These are phyloP conservation scores for Paecilomyces sp. DNA, from an alignment of 2,329 filamentous ascomycete genomes.

Conservation along the genomic window DNA sequence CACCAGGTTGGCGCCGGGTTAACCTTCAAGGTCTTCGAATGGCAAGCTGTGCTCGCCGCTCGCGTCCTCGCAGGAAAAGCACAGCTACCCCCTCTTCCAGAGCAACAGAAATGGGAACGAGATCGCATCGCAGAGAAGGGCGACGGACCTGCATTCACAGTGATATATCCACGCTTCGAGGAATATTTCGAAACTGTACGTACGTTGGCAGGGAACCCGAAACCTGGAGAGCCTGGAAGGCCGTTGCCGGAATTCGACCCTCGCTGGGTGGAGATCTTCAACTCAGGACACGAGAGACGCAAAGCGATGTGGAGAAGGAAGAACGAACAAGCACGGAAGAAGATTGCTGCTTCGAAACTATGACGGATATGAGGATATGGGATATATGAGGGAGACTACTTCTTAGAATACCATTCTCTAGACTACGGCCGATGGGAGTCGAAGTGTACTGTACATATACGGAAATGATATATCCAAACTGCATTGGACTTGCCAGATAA, in stretches of 20 bases:
- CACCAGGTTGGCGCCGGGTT: conserved; percentile 35
- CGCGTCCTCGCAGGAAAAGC: conserved; percentile 51
- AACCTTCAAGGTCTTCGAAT: conserved; percentile 64
- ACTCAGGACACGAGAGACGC: conserved; percentile 48
- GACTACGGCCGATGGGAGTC: background rate
- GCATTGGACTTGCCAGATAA: no score
- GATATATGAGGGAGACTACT: background rate
- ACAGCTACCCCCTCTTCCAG: conserved; percentile 41
- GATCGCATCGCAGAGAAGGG: conserved; percentile 48
- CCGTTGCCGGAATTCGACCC: conserved; percentile 37
- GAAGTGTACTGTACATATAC: background rate
- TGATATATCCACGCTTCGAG: conserved; percentile 56
- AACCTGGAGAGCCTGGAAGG: conserved; percentile 29
- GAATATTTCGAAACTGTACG: conserved; percentile 55
- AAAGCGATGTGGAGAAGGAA: conserved; percentile 52
- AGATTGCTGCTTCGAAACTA: background rate
- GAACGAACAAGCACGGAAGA: conserved; percentile 30
- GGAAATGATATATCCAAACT: background rate
- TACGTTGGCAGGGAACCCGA: conserved; percentile 36
- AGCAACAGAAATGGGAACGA: conserved; percentile 51
- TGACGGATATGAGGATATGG: background rate
- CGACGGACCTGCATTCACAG: conserved; percentile 50
- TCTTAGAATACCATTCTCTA: background rate
- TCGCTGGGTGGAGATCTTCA: conserved; percentile 39
- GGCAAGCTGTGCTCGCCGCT: conserved; percentile 58